Evolutionary conservation across 2,329 filamentous ascomycete species (phyloP), one percentile per base, ranked within the genome.

Genomic region (Mycosphaerella arachidis): DNA sequence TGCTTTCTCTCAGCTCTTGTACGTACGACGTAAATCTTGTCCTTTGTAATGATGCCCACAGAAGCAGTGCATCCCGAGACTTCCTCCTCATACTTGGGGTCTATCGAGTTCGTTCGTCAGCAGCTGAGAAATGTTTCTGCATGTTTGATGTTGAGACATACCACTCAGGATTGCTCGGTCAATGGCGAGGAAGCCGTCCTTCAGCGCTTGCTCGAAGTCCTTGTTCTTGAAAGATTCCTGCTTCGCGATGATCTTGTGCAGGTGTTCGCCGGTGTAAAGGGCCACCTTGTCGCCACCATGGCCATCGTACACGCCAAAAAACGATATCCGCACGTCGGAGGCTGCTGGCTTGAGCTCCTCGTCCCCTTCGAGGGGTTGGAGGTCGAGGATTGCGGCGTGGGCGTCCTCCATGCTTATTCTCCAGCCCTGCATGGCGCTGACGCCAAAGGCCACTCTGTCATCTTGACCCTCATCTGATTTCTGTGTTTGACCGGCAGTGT

Each of bases 351-450:
- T 71, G 68, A 79, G 77, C 65, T 79, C 76, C 51, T 83, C 80
- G 63, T 81, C 78, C 61, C 77, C 77, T 69, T 79, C 78, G 63
- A 81, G 79, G 62, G 86, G 81, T 72, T 94, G 85, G 68, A 97
- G 86, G 77, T 97, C 91, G 74, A 99, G 89, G 55, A 97, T 81
- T 58, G 90, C 85, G 63, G 90, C 91, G 79, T 99, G 94, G 65
- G 94, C 87, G 76, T 99, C 94, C 77, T 99, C 94, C 94, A 99
- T 99, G 82, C 91, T 96, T 80, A 99, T 97, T 80, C 94, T 90
- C 94, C 94, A 99, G 82, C 94, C 94, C 79, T 99, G 94, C 94
- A 99, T 99, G 78, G 92, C 92, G 67, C 94, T 99, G 67, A 97
- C 87, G 74, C 94, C 94, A 77, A 90, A 99, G 74, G 94, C 79